A percentile compares a stretch with the other conserved stretches of the same genome.
phyloP scores from a whole-genome alignment of 202 grass and related monocot genomes.

The Musa balbisiana region DNA sequence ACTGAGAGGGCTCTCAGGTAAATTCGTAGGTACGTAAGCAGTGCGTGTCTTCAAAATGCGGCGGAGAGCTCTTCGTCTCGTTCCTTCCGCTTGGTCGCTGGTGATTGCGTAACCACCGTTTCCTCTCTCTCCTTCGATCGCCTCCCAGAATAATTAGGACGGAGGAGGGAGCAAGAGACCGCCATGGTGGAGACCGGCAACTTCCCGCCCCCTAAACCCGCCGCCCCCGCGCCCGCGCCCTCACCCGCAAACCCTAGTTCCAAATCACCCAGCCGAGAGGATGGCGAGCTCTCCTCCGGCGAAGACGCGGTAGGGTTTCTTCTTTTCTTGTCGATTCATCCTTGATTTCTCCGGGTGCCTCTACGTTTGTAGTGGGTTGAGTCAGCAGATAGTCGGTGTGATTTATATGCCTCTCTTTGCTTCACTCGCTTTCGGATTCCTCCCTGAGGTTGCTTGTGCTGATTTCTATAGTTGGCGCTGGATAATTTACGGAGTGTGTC shows the following conservation, averaged over 20 bases:
- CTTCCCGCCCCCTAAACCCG: not conserved
- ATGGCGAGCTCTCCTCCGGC: slow-evolving; percentile 46
- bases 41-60: not conserved
- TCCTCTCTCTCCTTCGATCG: not conserved
- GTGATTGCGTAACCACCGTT: not conserved
- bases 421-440: not conserved
- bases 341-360: not conserved
- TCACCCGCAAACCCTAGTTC: not conserved
- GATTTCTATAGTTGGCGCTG: not conserved
- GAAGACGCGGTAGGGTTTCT: slow-evolving; percentile 55
- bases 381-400: not conserved
- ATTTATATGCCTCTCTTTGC: not conserved
- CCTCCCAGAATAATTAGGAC: not conserved
- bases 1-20: not conserved
- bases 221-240: too few species aligned
- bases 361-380: not conserved
- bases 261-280: slow-evolving; percentile 35
- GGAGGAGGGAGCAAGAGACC: not conserved
- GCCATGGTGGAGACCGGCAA: not conserved
- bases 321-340: not conserved
- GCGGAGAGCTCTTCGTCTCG: not conserved
- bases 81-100: not conserved
- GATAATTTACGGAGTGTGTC: too few species aligned
- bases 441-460: not conserved
- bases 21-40: not conserved